Conservation (phyloP, 1,284 basidiomycete species). For the Ustilago curta region DNA sequence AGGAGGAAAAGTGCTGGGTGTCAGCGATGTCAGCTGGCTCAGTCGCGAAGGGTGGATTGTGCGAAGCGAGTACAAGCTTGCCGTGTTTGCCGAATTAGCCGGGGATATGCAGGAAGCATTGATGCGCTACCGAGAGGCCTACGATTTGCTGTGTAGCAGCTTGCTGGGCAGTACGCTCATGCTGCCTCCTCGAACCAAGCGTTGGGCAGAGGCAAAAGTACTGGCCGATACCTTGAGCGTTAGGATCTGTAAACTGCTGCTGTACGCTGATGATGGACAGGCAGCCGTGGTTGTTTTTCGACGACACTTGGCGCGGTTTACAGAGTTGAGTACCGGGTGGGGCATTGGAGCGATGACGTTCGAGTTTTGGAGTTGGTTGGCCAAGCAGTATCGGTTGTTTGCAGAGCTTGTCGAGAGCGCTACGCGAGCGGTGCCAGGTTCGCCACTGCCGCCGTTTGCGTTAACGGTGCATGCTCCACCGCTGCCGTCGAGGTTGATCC, state of each 20-base stretch:
- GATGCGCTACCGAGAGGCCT: conserved; percentile 35
- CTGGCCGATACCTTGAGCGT: conserved; percentile 77
- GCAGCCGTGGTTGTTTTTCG: conserved; percentile 80
- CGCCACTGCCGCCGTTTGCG: conserved; percentile 46
- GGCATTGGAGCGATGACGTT: conserved; percentile 96
- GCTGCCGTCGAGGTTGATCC: conserved; percentile 47
- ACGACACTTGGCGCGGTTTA: conserved; percentile 84
- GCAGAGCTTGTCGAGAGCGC: conserved; percentile 58
- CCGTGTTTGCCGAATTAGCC: conserved; percentile 91
- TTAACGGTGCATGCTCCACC: conserved; percentile 45
- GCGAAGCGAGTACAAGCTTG: conserved; percentile 97
- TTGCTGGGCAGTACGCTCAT: conserved; percentile 78
- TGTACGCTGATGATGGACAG: conserved; percentile 84
- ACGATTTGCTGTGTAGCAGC: conserved; percentile 39
- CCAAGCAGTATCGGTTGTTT: conserved; percentile 76
- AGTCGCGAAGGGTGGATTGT: conserved; percentile 91
- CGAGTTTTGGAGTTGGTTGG: conserved; percentile 97
- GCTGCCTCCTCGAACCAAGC: conserved; percentile 89
- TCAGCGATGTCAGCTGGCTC: conserved; percentile 70
- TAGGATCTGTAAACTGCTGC: conserved; percentile 73
- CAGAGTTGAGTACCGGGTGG: conserved; percentile 90
- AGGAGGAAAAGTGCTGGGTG: conserved; percentile 11
- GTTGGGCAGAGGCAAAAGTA: conserved; percentile 98
- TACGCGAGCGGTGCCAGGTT: conserved; percentile 13
- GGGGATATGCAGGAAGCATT: conserved; percentile 80